A percentile compares a stretch with the other conserved stretches of the same genome.
Evolutionary conservation across 306 rosid genomes (phyloP).

Genomic region (Vigna radiata): DNA sequence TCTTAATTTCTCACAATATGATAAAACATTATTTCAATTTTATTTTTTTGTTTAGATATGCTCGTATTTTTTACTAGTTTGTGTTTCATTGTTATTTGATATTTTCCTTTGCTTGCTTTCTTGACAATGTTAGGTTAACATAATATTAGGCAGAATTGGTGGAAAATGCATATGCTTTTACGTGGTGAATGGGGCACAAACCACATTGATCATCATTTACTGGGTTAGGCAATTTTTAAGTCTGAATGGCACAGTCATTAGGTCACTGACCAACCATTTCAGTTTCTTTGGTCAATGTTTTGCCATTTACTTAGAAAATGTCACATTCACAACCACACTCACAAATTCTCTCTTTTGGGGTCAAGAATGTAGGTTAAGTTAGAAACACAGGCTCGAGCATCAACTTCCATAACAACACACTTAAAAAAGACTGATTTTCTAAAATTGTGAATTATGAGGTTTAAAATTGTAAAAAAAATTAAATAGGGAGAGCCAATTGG

Average conservation of each 20-base stretch:
- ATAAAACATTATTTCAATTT: too few species aligned
- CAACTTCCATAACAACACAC: too few species aligned
- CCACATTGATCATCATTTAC: slow-evolving; percentile 1
- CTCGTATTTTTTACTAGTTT: too few species aligned
- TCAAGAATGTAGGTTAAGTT: neutral
- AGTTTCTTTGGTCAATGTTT: neutral
- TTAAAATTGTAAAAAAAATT: too few species aligned
- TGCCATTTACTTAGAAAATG: neutral
- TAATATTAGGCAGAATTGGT: neutral
- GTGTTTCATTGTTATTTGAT: too few species aligned
- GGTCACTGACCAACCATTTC: neutral
- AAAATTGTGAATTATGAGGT: too few species aligned
- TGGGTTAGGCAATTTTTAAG: slow-evolving; percentile 40
- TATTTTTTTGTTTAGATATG: too few species aligned
- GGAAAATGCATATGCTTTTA: slow-evolving; percentile 20
- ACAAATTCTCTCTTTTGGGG: too few species aligned
- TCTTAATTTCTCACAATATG: too few species aligned
- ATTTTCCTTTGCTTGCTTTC: neutral
- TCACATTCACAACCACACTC: neutral
- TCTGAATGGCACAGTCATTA: neutral
- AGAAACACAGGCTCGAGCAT: neutral
- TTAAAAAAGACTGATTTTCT: too few species aligned
- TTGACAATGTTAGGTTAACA: slow-evolving; percentile 23
- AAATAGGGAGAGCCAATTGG: too few species aligned
- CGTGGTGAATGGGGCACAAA: neutral